These are phyloP conservation scores for Corrigiola litoralis DNA, from an alignment of 179 eudicot genomes.

Conservation along the genomic window DNA sequence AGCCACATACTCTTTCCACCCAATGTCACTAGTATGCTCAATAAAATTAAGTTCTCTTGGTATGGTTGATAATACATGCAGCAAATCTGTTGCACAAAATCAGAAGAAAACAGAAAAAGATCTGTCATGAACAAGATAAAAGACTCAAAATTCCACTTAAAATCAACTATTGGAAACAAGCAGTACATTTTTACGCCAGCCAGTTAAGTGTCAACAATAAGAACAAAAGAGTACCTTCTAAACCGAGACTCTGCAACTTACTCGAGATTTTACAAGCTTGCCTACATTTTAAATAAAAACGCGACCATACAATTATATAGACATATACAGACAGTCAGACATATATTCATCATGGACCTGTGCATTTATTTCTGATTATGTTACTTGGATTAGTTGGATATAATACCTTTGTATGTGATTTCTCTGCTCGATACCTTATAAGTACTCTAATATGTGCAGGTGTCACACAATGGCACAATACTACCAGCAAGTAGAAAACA, in stretches of 20 bases:
- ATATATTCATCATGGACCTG: no score
- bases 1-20: slow-evolving; percentile 82
- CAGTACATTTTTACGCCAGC: not conserved
- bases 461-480: no score
- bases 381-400: no score
- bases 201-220: not conserved
- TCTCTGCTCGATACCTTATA: no score
- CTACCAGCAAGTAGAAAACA: no score
- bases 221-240: not conserved
- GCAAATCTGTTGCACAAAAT: slow-evolving; percentile 50
- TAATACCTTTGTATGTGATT: no score
- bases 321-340: no score
- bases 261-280: not conserved
- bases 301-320: no score
- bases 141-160: not conserved
- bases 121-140: not conserved
- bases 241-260: not conserved
- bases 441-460: no score
- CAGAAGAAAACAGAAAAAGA: slow-evolving; percentile 6
- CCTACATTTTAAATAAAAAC: not conserved
- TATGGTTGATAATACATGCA: slow-evolving; percentile 55
- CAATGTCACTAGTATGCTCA: slow-evolving; percentile 81
- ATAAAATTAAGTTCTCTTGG: slow-evolving; percentile 69
- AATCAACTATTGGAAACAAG: slow-evolving; percentile 3
- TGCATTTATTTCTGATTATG: no score